Evolutionary conservation across 2,329 filamentous ascomycete species (phyloP).

Genomic region (Polychaeton citri): DNA sequence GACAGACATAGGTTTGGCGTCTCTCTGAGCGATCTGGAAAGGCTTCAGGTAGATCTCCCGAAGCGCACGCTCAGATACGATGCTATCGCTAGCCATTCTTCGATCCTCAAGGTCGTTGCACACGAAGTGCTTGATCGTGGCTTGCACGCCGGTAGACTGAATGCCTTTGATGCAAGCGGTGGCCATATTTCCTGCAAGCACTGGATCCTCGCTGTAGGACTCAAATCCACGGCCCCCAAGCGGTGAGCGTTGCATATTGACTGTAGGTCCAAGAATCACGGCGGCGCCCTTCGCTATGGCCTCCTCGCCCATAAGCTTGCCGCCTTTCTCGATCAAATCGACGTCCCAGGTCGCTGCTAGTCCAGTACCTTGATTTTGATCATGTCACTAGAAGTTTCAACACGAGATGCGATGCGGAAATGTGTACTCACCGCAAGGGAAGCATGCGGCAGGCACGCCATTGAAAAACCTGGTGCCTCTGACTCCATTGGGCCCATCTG

Average conservation of each 20-base stretch:
- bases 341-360: slow-evolving; percentile 70
- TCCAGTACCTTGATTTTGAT: slow-evolving; percentile 35
- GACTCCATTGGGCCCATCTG: slow-evolving; percentile 58
- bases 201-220: slow-evolving; percentile 72
- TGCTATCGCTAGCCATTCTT: slow-evolving; percentile 50
- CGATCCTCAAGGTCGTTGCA: slow-evolving; percentile 63
- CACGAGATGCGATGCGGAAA: too few relatives aligned
- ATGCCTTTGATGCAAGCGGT: slow-evolving; percentile 49
- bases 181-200: slow-evolving; percentile 59
- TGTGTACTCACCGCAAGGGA: slow-evolving; percentile 49
- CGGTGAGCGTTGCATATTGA: slow-evolving; percentile 71
- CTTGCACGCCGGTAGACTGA: slow-evolving; percentile 60
- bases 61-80: slow-evolving; percentile 50
- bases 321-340: slow-evolving; percentile 54
- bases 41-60: slow-evolving; percentile 62
- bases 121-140: slow-evolving; percentile 68
- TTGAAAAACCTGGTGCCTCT: slow-evolving; percentile 57
- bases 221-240: slow-evolving; percentile 79
- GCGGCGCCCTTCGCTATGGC: slow-evolving; percentile 60
- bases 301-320: slow-evolving; percentile 58
- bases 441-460: slow-evolving; percentile 52
- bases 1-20: slow-evolving; percentile 54
- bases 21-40: slow-evolving; percentile 59
- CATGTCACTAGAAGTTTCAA: too few relatives aligned
- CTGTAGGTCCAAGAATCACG: slow-evolving; percentile 61